phyloP scores from a whole-genome alignment of 805 yeast species.

The Saccharomyces mikatae region DNA sequence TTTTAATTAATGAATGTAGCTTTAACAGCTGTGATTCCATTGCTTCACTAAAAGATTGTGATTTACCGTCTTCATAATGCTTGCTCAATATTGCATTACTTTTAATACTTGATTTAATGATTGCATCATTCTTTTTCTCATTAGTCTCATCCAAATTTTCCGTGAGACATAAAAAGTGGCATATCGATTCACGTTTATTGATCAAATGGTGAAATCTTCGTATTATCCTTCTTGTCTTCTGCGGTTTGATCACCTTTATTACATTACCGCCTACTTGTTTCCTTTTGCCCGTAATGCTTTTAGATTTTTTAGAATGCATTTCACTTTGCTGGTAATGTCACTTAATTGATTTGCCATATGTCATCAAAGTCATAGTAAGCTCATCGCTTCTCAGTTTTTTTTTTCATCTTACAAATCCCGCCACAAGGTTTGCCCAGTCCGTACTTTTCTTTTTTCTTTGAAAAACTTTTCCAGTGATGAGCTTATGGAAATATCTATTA shows the following conservation, averaged over 20 bases:
- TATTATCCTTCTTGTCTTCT: conserved; percentile 64
- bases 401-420: background rate
- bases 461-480: background rate
- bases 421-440: background rate
- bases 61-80: conserved; percentile 4
- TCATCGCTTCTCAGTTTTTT: background rate
- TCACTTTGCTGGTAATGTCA: background rate
- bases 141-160: conserved; percentile 8
- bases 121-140: conserved; percentile 17
- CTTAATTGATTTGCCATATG: background rate
- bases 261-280: conserved; percentile 27
- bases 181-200: conserved; percentile 42
- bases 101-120: conserved; percentile 12
- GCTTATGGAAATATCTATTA: background rate
- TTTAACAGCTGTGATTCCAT: conserved; percentile 10
- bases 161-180: conserved; percentile 26
- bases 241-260: conserved; percentile 52
- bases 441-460: background rate
- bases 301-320: conserved; percentile 24
- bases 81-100: conserved; percentile 4
- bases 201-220: conserved; percentile 68
- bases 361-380: background rate
- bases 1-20: conserved; percentile 9
- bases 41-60: background rate
- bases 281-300: conserved; percentile 30